These are phyloP conservation scores for Sporisorium scitamineum DNA, from an alignment of 1,284 basidiomycete genomes.

Conservation along the genomic window DNA sequence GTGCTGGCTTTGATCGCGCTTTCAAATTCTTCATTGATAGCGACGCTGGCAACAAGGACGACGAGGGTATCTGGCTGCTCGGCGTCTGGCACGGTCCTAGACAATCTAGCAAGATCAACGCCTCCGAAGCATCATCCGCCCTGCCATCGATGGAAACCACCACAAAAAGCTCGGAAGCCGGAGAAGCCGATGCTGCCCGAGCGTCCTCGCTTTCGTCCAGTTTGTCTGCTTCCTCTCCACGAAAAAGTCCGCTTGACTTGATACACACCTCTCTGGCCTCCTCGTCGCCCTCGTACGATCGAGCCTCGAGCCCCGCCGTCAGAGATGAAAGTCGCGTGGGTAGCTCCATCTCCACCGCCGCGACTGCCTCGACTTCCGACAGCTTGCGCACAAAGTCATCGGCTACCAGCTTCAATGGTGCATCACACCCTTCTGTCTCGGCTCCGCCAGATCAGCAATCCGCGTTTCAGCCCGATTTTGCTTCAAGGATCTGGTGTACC, in stretches of 20 bases:
- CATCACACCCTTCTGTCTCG: not conserved
- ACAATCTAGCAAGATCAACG: slow-evolving; percentile 2
- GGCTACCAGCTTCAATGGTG: slow-evolving; percentile 29
- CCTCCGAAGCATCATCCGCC: slow-evolving; percentile 3
- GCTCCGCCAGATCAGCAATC: slow-evolving; percentile 16
- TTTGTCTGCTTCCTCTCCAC: slow-evolving; percentile 23
- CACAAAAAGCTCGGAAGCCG: slow-evolving; percentile 4
- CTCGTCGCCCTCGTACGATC: slow-evolving; percentile 13
- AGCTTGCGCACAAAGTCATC: slow-evolving; percentile 42
- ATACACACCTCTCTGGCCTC: slow-evolving; percentile 22
- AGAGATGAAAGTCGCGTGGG: slow-evolving; percentile 27
- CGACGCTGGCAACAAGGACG: slow-evolving; percentile 27
- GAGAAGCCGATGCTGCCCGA: slow-evolving; percentile 4
- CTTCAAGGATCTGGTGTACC: slow-evolving; percentile 66
- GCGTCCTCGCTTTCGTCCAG: slow-evolving; percentile 27
- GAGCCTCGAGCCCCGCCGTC: not conserved
- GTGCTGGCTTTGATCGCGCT: slow-evolving; percentile 56
- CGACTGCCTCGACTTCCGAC: slow-evolving; percentile 24
- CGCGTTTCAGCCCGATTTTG: slow-evolving; percentile 52
- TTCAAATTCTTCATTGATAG: slow-evolving; percentile 61
- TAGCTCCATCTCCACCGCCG: slow-evolving; percentile 40
- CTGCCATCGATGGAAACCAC: slow-evolving; percentile 1
- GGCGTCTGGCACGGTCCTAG: slow-evolving; percentile 60
- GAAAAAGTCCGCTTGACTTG: slow-evolving; percentile 16
- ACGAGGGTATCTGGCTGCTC: slow-evolving; percentile 62